Base-by-base conservation (phyloP, 2,329 filamentous ascomycete species). In the Pseudocercospora musae region DNA sequence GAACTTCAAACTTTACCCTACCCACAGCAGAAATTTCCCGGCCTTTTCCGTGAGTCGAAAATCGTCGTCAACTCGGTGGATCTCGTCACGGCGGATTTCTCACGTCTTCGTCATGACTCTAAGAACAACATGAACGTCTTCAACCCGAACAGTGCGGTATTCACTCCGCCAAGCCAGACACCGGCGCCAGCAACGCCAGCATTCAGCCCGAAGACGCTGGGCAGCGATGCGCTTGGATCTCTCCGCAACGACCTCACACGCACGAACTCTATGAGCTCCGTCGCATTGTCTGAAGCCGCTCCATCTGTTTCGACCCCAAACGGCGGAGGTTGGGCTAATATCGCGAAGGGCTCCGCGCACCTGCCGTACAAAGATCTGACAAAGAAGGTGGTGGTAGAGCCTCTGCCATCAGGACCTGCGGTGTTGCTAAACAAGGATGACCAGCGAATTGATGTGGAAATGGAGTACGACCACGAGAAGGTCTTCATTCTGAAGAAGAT, bases 401-500 rank as follows among this genome's bases (percentile, higher is more conserved):
- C 53, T n/a, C 48, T 60, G 27, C 33, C 59, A 33, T 64, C 31
- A 33, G 66, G 67, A 40, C 62, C 62, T 6, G 60, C 66, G 9
- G 81, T 87, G 59, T 78, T 81, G 50, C 82, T 84, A 64, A 88
- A 88, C 73, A 83, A 82, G 62, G 76, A 78, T 62, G 85, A 84
- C 40, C 84, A 87, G 69, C 84, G 86, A 60, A 79, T 88, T 59
- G 86, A 88, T 69, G 68, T 79, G 71, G 70, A 79, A 73, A 74
- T 81, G 74, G 73, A 78, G 46, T 80, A 81, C 72, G 74, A 86
- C 78, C 75, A 83, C 62, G 78, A 84, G 18, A 84, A 86, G 63
- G 78, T 87, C 52, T 82, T 83, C 67, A 81, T 84, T 20, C 75
- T 88, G 67, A 87, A 87, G 75, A 84, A 83, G 73, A 73, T 87